Base-by-base conservation (phyloP, 768 basidiomycete species). In the Tylopilus intermedius region DNA sequence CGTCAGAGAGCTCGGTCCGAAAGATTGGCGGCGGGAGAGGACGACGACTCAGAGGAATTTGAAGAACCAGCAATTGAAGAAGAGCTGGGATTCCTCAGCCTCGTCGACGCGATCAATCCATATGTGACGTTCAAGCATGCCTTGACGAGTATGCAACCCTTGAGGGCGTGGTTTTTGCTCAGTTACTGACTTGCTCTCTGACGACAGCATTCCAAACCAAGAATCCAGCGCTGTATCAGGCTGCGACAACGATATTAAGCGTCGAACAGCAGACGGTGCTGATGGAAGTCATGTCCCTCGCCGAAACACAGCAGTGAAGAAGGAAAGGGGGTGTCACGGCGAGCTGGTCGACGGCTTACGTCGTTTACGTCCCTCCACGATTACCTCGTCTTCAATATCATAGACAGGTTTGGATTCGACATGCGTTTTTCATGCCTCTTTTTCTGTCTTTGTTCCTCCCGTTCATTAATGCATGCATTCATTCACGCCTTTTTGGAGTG, bases 11-110 rank as follows among this genome's bases (percentile, higher is more conserved):
- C 82, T 57, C 79, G 79, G 54, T 76, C 79, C 8, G 78, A 81
- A 50, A 77, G 76, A 57, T 55, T 55, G 33, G 44, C 45, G 5
- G 59, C 45, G 0, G 43, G 32, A 30, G 54, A 64, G 1, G 75
- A 67, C 8, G 73, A 72, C 1, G 60, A 48, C 4, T 70, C 75
- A 0, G 74, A 75, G 0, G 75, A 71, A 0, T 74, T 72, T 4
- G 79, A 77, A 9, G 83, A 79, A 33, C 84, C 79, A 14, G 80
- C 76, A 1, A 83, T 91, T 49, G 81, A 83, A 46, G 90, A 94
- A 62, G 92, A 94, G 66, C 78, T 94, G 8, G 85, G 88, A 6
- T 92, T 86, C 68, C 81, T 92, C 67, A 92, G 88, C 61, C 82
- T 90, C 44, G 76, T 94, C 38, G 93, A 94, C 57, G 77, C 70